Conservation (phyloP, 176 grass and related monocot species). For the Musa beccarii region DNA sequence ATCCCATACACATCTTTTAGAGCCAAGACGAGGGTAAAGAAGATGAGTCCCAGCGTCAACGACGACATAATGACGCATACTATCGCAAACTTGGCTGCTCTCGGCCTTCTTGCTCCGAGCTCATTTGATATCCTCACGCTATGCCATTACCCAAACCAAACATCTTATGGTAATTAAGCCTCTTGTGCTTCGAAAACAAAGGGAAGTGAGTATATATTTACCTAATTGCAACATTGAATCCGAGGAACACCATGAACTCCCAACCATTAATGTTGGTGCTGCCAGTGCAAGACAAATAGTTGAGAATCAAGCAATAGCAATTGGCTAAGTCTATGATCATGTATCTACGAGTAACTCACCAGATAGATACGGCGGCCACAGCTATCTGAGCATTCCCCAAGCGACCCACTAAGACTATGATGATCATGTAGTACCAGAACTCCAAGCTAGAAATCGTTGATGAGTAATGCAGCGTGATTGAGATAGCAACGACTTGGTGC, state of each 20-base stretch:
- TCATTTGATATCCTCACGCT: constrained; percentile 92
- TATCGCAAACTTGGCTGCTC: constrained; percentile 58
- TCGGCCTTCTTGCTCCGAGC: constrained; percentile 59
- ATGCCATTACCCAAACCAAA: background rate
- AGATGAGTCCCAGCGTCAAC: constrained; percentile 34
- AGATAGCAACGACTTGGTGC: background rate
- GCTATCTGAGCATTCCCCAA: constrained; percentile 63
- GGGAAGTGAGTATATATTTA: background rate
- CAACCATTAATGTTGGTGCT: constrained; percentile 73
- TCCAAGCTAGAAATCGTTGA: constrained; percentile 40
- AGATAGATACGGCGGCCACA: constrained; percentile 76
- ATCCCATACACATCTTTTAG: constrained; percentile 62
- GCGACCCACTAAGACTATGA: constrained; percentile 66
- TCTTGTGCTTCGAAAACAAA: background rate
- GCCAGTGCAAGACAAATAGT: background rate
- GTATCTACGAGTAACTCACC: constrained; percentile 16
- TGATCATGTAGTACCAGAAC: constrained; percentile 85
- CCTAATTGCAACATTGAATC: constrained; percentile 92
- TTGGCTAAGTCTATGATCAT: background rate
- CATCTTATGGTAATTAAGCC: background rate
- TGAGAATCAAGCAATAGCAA: background rate
- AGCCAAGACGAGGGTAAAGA: constrained; percentile 43
- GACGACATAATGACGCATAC: constrained; percentile 61
- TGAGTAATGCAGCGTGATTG: background rate
- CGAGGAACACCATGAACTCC: constrained; percentile 95